These are phyloP conservation scores for Ambrosia hybrid DNA, from an alignment of 140 eudicot genomes.

Conservation along the genomic window DNA sequence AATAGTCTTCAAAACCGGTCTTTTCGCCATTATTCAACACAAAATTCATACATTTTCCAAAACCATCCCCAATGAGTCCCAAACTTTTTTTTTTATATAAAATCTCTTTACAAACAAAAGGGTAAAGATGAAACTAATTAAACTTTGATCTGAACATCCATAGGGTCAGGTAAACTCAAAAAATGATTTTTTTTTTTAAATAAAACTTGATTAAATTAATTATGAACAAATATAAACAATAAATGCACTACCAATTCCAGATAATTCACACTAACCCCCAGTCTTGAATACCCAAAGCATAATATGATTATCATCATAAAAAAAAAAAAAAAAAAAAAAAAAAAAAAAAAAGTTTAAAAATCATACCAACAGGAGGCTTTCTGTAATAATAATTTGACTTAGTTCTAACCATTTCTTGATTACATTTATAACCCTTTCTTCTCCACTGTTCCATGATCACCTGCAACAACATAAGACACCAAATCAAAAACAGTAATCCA, in stretches of 20 bases:
- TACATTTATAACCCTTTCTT: conserved; percentile 33
- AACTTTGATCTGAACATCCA: conserved; percentile 9
- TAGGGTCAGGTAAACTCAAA: conserved; percentile 4
- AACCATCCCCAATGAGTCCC: conserved; percentile 8
- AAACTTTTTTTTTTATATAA: not conserved
- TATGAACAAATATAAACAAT: not conserved
- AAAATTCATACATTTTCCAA: conserved; percentile 9
- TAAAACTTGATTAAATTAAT: not conserved
- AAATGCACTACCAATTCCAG: not conserved
- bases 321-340: not conserved
- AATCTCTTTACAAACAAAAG: conserved; percentile 10
- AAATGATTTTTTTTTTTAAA: not conserved
- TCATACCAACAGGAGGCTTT: conserved; percentile 54
- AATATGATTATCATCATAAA: conserved; percentile 23
- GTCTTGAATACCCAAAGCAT: conserved; percentile 10
- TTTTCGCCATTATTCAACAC: conserved; percentile 15
- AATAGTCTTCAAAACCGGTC: not conserved
- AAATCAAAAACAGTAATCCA: conserved; percentile 20
- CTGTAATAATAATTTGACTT: conserved; percentile 30
- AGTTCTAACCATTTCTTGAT: conserved; percentile 35
- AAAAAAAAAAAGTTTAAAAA: conserved; percentile 1
- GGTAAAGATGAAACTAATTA: not conserved
- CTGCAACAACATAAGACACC: conserved; percentile 15
- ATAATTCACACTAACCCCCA: not conserved
- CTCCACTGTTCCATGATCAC: conserved; percentile 43